Base-by-base conservation (phyloP, 2,329 filamentous ascomycete genomes). In the Paraphoma sp. region DNA sequence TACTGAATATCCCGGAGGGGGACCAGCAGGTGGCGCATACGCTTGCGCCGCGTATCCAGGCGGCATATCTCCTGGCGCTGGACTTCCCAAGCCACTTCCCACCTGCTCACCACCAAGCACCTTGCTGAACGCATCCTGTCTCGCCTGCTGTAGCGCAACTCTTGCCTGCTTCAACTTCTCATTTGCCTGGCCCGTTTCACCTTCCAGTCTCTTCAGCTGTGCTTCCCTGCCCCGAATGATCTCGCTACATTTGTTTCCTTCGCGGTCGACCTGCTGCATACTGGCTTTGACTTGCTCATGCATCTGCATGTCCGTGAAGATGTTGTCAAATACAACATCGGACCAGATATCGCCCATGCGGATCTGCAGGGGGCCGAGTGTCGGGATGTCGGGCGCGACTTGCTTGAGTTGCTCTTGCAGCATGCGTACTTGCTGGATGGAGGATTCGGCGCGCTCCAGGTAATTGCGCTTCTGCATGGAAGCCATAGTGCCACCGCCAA, bases 261-360 rank as follows among this genome's bases (percentile, higher is more conserved):
- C 72, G 1, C 48, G 48, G 12, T 68, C 55, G 7, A 74, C 55
- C 51, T 81, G 75, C 28, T 51, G 51, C 41, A 76, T 72, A 3
- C 78, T 81, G 14, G 75, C 67, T 63, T 83, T 80, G 56, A 87
- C 82, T 68, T 83, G 79, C 11, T 83, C 76, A 57, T 83, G 82
- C 68, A 85, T 84, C 2, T 77, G 76, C 74, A 82, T 79, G 54
- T 86, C 83, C 8, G 77, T 79, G 63, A 83, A 83, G 54, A 84
- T 79, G 48, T 84, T 85, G 63, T 86, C 82, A 61, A 85, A 85
- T n/a, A 85, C 75, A 2, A 86, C 75, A 56, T 86, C 83, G 7
- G 75, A 76, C 68, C 85, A 77, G 12, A 84, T 74, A 51, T 70
- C 77, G 0, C 81, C 81, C 41, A 80, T 75, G 0, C 80, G 78